Conservation (phyloP, 2,329 filamentous ascomycete species). For the Calycina marina region DNA sequence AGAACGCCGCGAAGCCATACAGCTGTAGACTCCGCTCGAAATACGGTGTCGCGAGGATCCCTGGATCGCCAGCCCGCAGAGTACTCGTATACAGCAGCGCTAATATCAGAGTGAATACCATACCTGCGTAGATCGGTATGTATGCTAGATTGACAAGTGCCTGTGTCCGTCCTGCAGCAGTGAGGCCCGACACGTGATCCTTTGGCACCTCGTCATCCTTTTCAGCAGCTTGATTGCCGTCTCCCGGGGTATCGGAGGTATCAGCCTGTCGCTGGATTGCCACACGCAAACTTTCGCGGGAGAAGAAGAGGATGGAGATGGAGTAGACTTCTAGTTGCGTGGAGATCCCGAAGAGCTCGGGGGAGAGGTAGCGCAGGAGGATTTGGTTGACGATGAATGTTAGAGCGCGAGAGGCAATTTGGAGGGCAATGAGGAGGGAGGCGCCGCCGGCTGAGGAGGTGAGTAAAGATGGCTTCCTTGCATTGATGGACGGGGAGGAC, state of each 20-base stretch:
- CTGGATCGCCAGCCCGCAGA: conserved; percentile 29
- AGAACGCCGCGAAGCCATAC: conserved; percentile 40
- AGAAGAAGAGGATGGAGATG: conserved; percentile 86
- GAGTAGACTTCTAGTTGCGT: conserved; percentile 89
- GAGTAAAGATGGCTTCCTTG: background rate
- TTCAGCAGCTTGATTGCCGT: conserved; percentile 7
- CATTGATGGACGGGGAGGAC: too few species aligned
- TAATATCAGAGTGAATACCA: conserved; percentile 46
- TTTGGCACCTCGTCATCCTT: conserved; percentile 8
- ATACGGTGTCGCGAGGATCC: conserved; percentile 42
- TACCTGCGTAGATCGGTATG: conserved; percentile 55
- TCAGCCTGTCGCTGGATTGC: conserved; percentile 68
- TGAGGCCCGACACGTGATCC: conserved; percentile 16
- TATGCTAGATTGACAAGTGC: conserved; percentile 82
- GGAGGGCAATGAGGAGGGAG: conserved; percentile 58
- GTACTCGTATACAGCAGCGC: conserved; percentile 53
- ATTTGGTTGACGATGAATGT: conserved; percentile 90
- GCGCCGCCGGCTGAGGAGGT: conserved; percentile 16
- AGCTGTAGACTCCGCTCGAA: conserved; percentile 39
- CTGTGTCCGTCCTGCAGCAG: conserved; percentile 38
- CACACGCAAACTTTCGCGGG: conserved; percentile 80
- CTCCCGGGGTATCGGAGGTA: conserved; percentile 10
- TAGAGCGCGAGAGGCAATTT: conserved; percentile 71
- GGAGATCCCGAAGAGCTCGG: conserved; percentile 68
- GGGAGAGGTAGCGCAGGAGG: conserved; percentile 75